A percentile compares a stretch with the other conserved stretches of the same genome.
phyloP scores from a whole-genome alignment of 139 green algal genomes.

The Micractinium conductrix region DNA sequence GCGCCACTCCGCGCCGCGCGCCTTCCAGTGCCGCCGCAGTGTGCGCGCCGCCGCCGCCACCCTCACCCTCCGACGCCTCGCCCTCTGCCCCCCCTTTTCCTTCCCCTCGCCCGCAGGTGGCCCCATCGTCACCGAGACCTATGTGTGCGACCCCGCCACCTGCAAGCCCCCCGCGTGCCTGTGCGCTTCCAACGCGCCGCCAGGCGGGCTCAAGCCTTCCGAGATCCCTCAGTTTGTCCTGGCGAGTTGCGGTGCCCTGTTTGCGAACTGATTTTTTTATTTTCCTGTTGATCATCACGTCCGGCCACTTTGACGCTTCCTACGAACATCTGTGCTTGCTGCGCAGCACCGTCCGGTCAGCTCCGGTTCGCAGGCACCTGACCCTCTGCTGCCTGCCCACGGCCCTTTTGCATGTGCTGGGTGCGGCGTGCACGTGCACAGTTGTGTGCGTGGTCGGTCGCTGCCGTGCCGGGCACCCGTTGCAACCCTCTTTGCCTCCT shows the following conservation, averaged over 20 bases:
- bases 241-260: not conserved
- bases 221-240: conserved; percentile 27
- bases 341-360: too few relatives aligned
- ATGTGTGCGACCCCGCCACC: not conserved
- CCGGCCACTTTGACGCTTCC: not conserved
- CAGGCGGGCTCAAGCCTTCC: not conserved
- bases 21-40: too few relatives aligned
- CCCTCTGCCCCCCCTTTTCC: too few relatives aligned
- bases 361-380: too few relatives aligned
- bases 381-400: too few relatives aligned
- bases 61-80: too few relatives aligned
- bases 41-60: too few relatives aligned
- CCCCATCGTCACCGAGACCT: not conserved
- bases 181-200: conserved; percentile 15
- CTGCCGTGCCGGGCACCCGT: not conserved
- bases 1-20: too few relatives aligned
- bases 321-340: not conserved
- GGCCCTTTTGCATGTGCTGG: too few relatives aligned
- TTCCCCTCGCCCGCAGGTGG: not conserved
- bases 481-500: not conserved
- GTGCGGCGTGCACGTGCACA: too few relatives aligned
- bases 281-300: not conserved
- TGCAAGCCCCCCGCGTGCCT: conserved; percentile 17
- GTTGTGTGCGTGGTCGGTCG: too few relatives aligned
- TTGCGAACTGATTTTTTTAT: not conserved